A percentile compares a stretch with the other conserved stretches of the same genome.
phyloP scores from a whole-genome alignment of 1,284 basidiomycete species.

The Pseudomicrostroma phylloplanum region DNA sequence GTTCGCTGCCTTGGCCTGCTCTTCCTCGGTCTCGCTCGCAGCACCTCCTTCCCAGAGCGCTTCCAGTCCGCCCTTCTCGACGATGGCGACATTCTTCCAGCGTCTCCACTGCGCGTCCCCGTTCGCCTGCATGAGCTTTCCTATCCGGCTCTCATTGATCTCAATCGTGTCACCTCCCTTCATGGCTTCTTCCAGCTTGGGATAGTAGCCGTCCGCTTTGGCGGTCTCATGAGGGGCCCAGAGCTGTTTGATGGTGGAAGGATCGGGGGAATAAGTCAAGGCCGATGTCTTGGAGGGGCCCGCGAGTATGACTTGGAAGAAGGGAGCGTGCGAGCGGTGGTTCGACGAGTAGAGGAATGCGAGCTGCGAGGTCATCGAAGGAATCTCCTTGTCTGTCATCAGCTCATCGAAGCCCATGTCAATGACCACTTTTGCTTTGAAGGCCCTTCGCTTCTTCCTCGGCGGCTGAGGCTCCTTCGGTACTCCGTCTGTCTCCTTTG shows the following conservation, averaged over 20 bases:
- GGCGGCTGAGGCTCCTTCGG: conserved; percentile 44
- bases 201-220: not conserved
- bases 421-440: conserved; percentile 64
- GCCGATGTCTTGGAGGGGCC: conserved; percentile 55
- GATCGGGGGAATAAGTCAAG: not conserved
- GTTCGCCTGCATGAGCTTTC: conserved; percentile 65
- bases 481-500: conserved; percentile 42
- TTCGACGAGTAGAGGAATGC: conserved; percentile 83
- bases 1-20: not conserved
- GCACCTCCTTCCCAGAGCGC: conserved; percentile 5
- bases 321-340: conserved; percentile 65
- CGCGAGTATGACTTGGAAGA: conserved; percentile 68
- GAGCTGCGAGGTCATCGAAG: conserved; percentile 78
- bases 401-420: conserved; percentile 90
- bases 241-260: not conserved
- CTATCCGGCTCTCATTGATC: conserved; percentile 60
- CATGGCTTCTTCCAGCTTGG: not conserved
- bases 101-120: conserved; percentile 64
- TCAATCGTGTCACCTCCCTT: not conserved
- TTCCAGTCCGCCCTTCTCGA: conserved; percentile 56
- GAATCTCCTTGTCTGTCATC: conserved; percentile 92
- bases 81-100: conserved; percentile 78
- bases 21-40: not conserved
- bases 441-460: conserved; percentile 54
- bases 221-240: not conserved